Percentiles rank a stretch among this genome's conserved stretches.
Conservation (phyloP, 257 asterid genomes). For the Cordia subcordata region DNA sequence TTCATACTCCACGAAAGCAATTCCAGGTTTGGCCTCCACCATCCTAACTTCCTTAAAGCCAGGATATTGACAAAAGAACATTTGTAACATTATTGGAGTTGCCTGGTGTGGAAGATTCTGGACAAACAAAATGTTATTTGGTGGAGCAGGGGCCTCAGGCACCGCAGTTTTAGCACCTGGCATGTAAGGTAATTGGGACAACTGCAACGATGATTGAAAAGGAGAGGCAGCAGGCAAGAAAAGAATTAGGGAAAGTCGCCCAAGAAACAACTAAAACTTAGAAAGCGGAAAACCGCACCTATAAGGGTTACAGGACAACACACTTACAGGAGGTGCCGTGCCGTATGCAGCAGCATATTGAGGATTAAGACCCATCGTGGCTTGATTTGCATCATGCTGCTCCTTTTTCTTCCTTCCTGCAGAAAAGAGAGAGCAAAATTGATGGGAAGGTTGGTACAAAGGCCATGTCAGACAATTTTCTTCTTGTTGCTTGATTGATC, state of each 20-base stretch:
- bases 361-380: conserved; percentile 53
- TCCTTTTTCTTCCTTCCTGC: conserved; percentile 93
- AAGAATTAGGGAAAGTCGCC: not conserved
- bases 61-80: conserved; percentile 80
- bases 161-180: conserved; percentile 56
- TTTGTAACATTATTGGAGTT: conserved; percentile 92
- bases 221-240: not conserved
- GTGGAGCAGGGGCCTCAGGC: conserved; percentile 96
- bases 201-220: conserved; percentile 32
- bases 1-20: conserved; percentile 84
- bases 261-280: no score
- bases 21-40: conserved; percentile 96
- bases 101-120: conserved; percentile 96
- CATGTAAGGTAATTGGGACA: conserved; percentile 71
- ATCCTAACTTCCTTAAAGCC: conserved; percentile 96
- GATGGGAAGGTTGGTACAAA: not conserved
- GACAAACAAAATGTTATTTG: conserved; percentile 77
- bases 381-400: conserved; percentile 72
- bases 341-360: conserved; percentile 78
- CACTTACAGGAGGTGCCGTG: conserved; percentile 83
- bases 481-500: no score
- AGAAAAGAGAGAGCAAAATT: conserved; percentile 8
- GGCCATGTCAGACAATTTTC: no score
- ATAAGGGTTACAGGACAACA: not conserved
- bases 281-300: conserved; percentile 7